Evolutionary conservation across 768 basidiomycete species (phyloP), one percentile per base, ranked within the genome.

Genomic region (Xerocomellus intermedius): DNA sequence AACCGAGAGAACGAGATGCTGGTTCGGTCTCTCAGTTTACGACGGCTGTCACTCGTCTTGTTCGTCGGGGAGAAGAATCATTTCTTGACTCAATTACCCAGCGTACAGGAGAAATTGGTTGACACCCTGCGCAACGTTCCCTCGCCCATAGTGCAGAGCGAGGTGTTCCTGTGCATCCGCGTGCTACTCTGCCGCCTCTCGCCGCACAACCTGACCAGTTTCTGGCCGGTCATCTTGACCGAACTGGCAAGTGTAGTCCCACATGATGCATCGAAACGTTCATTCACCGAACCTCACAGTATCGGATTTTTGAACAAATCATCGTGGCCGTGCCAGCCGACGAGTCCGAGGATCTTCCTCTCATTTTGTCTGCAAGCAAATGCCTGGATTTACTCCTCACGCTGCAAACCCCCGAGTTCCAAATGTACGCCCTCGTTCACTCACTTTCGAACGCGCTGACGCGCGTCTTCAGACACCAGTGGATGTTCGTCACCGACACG

Each of bases 401-500:
- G 4, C 74, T 99, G 24, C 95, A 98, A 69, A 96, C 93, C 0
- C 93, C 95, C 66, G 96, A 98, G 69, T 99, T 98, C 72, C 97
- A 98, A 73, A 90, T 98, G 96, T 97, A 66, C 56, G 75, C 14
- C 41, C 4, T 49, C 48, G 19, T 39, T 32, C 30, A 10, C 13
- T n/a, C n/a, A n/a, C 19, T 12, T 2, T 14, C 16, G 12, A 42
- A 48, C 47, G 51, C 8, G 43, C 51, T 68, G 10, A 65, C 45
- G 14, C 21, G 5, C 41, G 2, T 10, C 30, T 19, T 19, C 60
- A 91, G 89, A 68, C 91, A 98, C 69, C 94, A 99, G 76, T 99
- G 97, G 96, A 91, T 97, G 64, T 99, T 98, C 70, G 85, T 98
- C 41, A 97, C 94, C 3, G 96, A 99, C 70, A 98, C 96, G 0